Conservation (phyloP, 1,284 basidiomycete species). For the Ceratobasidium sp. region DNA sequence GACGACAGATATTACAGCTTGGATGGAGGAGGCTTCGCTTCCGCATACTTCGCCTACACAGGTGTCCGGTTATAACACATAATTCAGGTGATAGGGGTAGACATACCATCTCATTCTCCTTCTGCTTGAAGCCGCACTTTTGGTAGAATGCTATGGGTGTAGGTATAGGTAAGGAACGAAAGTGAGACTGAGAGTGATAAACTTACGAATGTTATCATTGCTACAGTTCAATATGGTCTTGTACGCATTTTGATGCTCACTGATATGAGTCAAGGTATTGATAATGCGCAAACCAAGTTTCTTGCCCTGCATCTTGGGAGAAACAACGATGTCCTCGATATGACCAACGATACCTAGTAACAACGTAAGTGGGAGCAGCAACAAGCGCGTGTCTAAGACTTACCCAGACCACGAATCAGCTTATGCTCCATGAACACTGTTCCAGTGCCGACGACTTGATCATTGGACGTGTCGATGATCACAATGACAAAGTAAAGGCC, state of each 20-base stretch:
- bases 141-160: slow-evolving; percentile 83
- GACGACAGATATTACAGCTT: slow-evolving; percentile 6
- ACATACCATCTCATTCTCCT: slow-evolving; percentile 86
- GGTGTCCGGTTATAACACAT: not conserved
- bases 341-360: slow-evolving; percentile 83
- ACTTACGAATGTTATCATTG: slow-evolving; percentile 88
- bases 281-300: slow-evolving; percentile 89
- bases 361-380: slow-evolving; percentile 42
- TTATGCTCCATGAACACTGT: slow-evolving; percentile 90
- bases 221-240: slow-evolving; percentile 98
- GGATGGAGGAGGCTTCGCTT: slow-evolving; percentile 6
- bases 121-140: slow-evolving; percentile 91
- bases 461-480: slow-evolving; percentile 74
- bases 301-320: slow-evolving; percentile 85
- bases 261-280: slow-evolving; percentile 79
- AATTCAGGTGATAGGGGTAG: slow-evolving; percentile 36
- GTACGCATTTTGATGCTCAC: slow-evolving; percentile 80
- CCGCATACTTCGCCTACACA: slow-evolving; percentile 32
- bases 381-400: not conserved
- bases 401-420: slow-evolving; percentile 66
- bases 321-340: slow-evolving; percentile 97
- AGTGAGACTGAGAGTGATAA: slow-evolving; percentile 37
- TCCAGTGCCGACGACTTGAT: slow-evolving; percentile 85
- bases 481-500: slow-evolving; percentile 86
- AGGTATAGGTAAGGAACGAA: slow-evolving; percentile 31